These are phyloP conservation scores for Lasiodiplodia hormozganensis DNA, from an alignment of 2,329 filamentous ascomycete genomes.

Conservation along the genomic window DNA sequence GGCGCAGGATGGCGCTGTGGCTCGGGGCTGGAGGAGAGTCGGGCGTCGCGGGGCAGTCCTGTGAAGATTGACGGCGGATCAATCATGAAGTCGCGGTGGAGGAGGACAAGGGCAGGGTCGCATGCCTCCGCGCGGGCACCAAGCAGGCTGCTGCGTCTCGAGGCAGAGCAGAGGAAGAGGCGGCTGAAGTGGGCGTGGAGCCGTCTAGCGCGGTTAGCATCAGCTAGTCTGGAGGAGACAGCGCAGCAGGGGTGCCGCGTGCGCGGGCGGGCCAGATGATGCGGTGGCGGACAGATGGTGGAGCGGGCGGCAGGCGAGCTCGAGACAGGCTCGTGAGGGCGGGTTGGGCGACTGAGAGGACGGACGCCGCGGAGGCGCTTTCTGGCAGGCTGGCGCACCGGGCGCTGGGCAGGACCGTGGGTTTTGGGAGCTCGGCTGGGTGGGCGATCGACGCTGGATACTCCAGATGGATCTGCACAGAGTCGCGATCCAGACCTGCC, in stretches of 20 bases:
- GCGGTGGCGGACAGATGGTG: not conserved
- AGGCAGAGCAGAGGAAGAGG: too few species aligned
- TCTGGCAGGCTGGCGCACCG: not conserved
- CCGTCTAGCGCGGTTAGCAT: slow-evolving; percentile 10
- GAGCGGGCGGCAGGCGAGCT: not conserved
- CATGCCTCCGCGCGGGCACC: slow-evolving; percentile 13
- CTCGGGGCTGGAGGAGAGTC: slow-evolving; percentile 29
- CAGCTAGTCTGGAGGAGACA: slow-evolving; percentile 2
- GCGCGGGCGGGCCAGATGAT: slow-evolving; percentile 4
- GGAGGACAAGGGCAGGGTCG: not conserved
- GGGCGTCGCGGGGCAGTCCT: slow-evolving; percentile 36
- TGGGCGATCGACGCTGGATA: slow-evolving; percentile 7
- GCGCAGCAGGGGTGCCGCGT: slow-evolving; percentile 18
- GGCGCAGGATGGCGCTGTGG: slow-evolving; percentile 34
- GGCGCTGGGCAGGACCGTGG: not conserved
- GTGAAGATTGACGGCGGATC: slow-evolving; percentile 46
- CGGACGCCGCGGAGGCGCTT: not conserved
- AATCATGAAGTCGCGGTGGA: slow-evolving; percentile 35
- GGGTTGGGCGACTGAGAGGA: not conserved
- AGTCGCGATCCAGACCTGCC: slow-evolving; percentile 16
- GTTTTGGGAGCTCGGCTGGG: slow-evolving; percentile 8
- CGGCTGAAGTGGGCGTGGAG: slow-evolving; percentile 3
- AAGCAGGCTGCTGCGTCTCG: not conserved
- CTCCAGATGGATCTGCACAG: slow-evolving; percentile 20
- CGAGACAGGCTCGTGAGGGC: not conserved